These are phyloP conservation scores for Aquilaria sinensis DNA, from an alignment of 345 rosid species.

Conservation along the genomic window DNA sequence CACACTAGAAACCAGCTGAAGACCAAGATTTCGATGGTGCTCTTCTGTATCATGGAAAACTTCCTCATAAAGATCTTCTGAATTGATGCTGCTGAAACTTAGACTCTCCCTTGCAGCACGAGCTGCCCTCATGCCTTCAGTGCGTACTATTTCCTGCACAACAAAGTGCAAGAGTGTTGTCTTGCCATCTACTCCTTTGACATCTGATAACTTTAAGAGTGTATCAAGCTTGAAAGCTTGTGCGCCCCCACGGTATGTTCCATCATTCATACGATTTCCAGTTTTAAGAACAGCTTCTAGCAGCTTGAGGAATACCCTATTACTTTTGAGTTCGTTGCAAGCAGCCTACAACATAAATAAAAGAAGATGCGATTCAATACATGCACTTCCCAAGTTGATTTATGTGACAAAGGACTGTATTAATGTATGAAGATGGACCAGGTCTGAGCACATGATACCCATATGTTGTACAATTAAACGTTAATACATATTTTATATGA, in stretches of 20 bases:
- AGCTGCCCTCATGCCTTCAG: constrained; percentile 16
- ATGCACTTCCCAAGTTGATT: too few relatives aligned
- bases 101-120: constrained; percentile 20
- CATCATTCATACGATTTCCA: constrained; percentile 69
- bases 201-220: constrained; percentile 56
- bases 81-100: constrained; percentile 22
- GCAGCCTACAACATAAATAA: constrained; percentile 33
- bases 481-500: too few relatives aligned
- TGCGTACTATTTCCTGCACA: constrained; percentile 26
- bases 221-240: constrained; percentile 70
- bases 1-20: constrained; percentile 45
- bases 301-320: constrained; percentile 56
- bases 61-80: constrained; percentile 37
- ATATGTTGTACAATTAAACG: too few relatives aligned
- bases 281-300: constrained; percentile 76
- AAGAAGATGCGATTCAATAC: neutral
- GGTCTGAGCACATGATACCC: too few relatives aligned
- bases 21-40: constrained; percentile 39
- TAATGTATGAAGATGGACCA: too few relatives aligned
- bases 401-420: too few relatives aligned
- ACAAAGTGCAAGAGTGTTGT: constrained; percentile 66
- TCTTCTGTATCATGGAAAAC: constrained; percentile 32
- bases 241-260: constrained; percentile 65
- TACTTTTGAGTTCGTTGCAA: constrained; percentile 47
- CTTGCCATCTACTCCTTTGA: constrained; percentile 59